Base-by-base conservation (phyloP, 2,329 filamentous ascomycete genomes). In the Fusarium sp. region DNA sequence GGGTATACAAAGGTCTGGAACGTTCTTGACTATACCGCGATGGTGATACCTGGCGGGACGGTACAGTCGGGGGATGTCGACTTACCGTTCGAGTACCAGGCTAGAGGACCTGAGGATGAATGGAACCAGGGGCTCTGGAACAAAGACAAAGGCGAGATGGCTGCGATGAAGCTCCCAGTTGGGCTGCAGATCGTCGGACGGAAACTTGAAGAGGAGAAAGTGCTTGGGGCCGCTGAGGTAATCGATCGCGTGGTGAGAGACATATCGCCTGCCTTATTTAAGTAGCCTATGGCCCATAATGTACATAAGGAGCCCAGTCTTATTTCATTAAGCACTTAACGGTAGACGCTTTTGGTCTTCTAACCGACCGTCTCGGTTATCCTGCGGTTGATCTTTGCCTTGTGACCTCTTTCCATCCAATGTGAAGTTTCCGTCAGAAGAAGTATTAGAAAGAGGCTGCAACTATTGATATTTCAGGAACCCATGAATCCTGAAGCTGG, bases 1-100 rank as follows among this genome's bases (percentile, higher is more conserved):
- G 58, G 58, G 8, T 61, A 61, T 12, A 61, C 58, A 41, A 61
- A 61, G 28, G 58, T 61, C 8, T 61, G 58, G 58, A 61, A 61
- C 18, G 45, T 61, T 1, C 47, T 61, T 34, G 58, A 61, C 28
- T 61, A 61, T 28, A 61, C 58, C 8, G 47, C 58, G 2, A 30
- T 66, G 34, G 30, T 54, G 5, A 55, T 66, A 20, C 63, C 63
- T n/a, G 59, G 58, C 9, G 47, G 58, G 1, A 55, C 9, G 17
- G 17, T 54, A 22, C 24, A 42, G 6, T 13, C 47, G 1, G 47
- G 24, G 18, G 58, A 61, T 41, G 11, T 20, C 10, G 36, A 42
- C 8, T 4, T 15, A 5, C 36, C 47, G 8, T 61, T 61, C 18
- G 22, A 18, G 5, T 22, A 41, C 14, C 22, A 47, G 18, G 47